Evolutionary conservation across 306 rosid species (phyloP).

Genomic region (Cicer yamashitae): DNA sequence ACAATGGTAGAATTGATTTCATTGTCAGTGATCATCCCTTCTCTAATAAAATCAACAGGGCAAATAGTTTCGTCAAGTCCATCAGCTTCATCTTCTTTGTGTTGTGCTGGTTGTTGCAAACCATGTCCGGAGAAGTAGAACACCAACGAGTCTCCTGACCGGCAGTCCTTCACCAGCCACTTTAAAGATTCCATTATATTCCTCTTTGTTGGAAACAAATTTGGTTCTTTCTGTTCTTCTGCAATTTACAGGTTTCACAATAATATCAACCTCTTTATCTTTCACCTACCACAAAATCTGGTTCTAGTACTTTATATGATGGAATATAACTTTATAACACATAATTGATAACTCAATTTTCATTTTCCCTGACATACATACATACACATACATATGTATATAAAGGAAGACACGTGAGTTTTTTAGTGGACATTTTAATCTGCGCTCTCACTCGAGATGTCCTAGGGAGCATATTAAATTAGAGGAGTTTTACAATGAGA

Average conservation of each 20-base stretch:
- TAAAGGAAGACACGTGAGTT: too few relatives aligned
- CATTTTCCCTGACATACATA: not conserved
- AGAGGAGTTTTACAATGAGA: too few relatives aligned
- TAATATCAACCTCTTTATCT: slow-evolving; percentile 23
- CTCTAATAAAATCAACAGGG: slow-evolving; percentile 65
- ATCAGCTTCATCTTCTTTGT: slow-evolving; percentile 61
- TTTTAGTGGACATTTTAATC: too few relatives aligned
- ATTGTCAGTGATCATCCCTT: slow-evolving; percentile 68
- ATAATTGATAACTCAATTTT: not conserved
- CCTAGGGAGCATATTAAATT: too few relatives aligned
- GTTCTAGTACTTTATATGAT: not conserved
- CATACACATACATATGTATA: too few relatives aligned
- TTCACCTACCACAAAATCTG: not conserved
- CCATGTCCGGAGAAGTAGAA: slow-evolving; percentile 92
- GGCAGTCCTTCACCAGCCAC: slow-evolving; percentile 75
- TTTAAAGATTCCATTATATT: slow-evolving; percentile 61
- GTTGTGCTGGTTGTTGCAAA: slow-evolving; percentile 55
- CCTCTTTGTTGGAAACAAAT: slow-evolving; percentile 62
- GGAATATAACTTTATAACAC: not conserved
- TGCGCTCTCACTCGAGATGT: too few relatives aligned
- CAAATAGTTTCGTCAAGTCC: slow-evolving; percentile 74
- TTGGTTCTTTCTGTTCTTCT: slow-evolving; percentile 49
- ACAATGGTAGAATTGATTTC: slow-evolving; percentile 66
- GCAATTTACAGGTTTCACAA: slow-evolving; percentile 34
- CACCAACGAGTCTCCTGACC: slow-evolving; percentile 62